Base-by-base conservation (phyloP, 176 grass and related monocot genomes). In the Aegilops tauschii region DNA sequence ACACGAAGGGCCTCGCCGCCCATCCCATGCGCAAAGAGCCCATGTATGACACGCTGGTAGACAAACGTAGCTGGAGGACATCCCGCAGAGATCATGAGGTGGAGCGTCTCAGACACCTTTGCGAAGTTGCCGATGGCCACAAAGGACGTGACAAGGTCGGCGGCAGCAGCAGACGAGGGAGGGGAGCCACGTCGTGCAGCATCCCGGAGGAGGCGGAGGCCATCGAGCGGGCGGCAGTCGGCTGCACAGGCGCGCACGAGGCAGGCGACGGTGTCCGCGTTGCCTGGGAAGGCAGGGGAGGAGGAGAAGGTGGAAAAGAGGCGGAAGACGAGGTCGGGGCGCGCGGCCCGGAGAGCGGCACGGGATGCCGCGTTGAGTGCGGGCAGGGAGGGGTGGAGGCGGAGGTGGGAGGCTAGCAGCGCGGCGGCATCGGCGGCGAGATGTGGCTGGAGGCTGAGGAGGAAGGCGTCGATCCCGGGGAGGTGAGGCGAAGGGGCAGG, bases 21-120 rank as follows among this genome's bases (percentile, higher is more conserved):
- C 70, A 80, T 83, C 52, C 87, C 14, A 37, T 31, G 77, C 2
- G 10, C 14, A 58, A 88, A 98, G 39, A 98, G 88, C 1, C 69
- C 79, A 5, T 88, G 90, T 6, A 96, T 90, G 78, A 98, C 56
- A 30, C 80, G 61, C 25, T 93, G 92, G 84, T 98, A 98, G 42
- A 93, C 69, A 25, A 82, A 59, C 23, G 68, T 54, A 67, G 91
- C 72, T 13, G 93, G 93, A 49, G 68, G 2, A 32, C 85, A 73
- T 6, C 93, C 94, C 7, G 83, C 61, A 8, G 78, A 21, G 52
- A 98, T 96, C 90, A 94, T 93, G 71, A 98, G 63, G 76, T 98
- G 94, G n/a, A 98, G 90, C 21, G 92, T 90, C 23, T 92, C 87
- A 6, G 97, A 96, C 3, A 98, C 93, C 85, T 82, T 94, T 13